These are phyloP conservation scores for Climacium dendroides DNA, from an alignment of 225 moss, liverwort and hornwort genomes.

Conservation along the genomic window DNA sequence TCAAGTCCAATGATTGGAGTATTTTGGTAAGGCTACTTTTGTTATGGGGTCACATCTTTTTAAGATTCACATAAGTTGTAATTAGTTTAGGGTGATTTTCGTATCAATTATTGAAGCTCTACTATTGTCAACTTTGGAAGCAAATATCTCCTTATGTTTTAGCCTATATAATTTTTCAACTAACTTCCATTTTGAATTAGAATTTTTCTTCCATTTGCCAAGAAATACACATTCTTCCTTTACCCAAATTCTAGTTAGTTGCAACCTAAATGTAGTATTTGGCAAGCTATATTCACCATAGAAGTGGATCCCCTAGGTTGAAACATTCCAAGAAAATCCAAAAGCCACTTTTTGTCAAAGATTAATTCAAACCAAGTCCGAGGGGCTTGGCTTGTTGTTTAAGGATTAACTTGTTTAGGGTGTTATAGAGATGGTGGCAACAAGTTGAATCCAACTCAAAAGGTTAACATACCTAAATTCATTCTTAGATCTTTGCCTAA, in stretches of 20 bases:
- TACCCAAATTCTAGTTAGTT: rapidly evolving
- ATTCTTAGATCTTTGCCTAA: rapidly evolving
- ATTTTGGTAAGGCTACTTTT: background rate
- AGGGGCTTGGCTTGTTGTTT: rapidly evolving
- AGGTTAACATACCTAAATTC: background rate
- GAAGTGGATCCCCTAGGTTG: rapidly evolving
- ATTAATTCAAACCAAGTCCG: background rate
- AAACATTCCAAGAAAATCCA: background rate
- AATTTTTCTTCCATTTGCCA: background rate
- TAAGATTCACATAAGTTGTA: rapidly evolving
- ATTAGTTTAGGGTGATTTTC: background rate
- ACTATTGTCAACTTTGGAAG: background rate
- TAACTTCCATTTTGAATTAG: background rate
- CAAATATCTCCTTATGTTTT: background rate
- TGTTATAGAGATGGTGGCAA: background rate
- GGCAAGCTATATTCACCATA: background rate
- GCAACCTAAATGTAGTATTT: rapidly evolving
- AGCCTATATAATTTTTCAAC: background rate
- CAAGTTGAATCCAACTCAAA: background rate
- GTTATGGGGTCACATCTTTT: rapidly evolving
- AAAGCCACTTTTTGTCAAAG: background rate
- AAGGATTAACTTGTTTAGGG: background rate
- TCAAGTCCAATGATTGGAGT: rapidly evolving
- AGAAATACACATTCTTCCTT: background rate
- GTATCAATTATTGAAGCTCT: background rate